Base-by-base conservation (phyloP, 2,329 filamentous ascomycete species). In the Neospermospora avenae region DNA sequence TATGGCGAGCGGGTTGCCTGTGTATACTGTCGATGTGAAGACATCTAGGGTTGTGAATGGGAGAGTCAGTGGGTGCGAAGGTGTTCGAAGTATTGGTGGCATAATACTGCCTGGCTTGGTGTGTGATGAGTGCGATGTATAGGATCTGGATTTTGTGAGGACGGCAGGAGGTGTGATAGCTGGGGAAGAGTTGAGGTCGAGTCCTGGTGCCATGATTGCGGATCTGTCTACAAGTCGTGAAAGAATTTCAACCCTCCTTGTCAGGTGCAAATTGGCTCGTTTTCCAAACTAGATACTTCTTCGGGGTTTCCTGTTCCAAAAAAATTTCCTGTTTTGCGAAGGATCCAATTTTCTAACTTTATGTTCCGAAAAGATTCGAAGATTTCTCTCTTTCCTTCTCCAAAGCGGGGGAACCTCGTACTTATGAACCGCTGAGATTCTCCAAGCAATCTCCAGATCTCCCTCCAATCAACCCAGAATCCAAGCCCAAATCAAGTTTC, bases 1-100 rank as follows among this genome's bases (percentile, higher is more conserved):
- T 24, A 88, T 76, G 35, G 84, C 84, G 39, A 88, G 78, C 2
- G 83, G 84, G 69, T 87, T 87, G 65, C 85, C 85, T 48, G 74
- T 70, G 71, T 78, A 83, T 57, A 74, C 76, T 0, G 73, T 77
- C 28, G 73, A 71, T 48, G 82, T 84, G 74, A 85, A 85, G 74
- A 85, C 82, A 69, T 85, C 81, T 67, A 84, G 76, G 37, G 82
- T 84, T 49, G 77, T 71, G 67, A 81, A 84, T 20, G 45, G 14
- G 35, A 63, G 77, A 11, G 41, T 54, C 0, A 54, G 42, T 22
- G 46, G 37, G 6, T 55, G 48, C 3, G 48, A 51, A 18, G 48
- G 31, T 1, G 31, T 37, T 1, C 46, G 28, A 11, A 22, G 48
- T 8, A 51, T 51, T 2, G 18, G 28, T 51, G 48, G 48, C 14